phyloP scores from a whole-genome alignment of 768 basidiomycete species.

The Boletus bicolor region DNA sequence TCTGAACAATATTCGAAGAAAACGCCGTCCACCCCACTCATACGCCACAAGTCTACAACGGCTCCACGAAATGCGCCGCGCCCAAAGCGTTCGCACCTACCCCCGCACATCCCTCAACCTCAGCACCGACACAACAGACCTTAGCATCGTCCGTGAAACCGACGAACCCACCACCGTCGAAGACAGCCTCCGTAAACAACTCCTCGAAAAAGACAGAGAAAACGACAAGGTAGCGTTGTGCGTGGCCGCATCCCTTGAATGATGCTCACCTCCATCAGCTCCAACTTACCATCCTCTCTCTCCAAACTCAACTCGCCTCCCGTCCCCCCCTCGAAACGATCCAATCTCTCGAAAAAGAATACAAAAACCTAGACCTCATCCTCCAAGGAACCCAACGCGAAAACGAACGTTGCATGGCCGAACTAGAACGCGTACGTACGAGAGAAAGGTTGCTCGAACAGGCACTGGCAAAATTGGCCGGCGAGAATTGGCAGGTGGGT shows the following conservation, averaged over 20 bases:
- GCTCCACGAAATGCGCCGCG: slow-evolving; percentile 41
- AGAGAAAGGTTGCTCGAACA: slow-evolving; percentile 76
- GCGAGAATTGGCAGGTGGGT: slow-evolving; percentile 80
- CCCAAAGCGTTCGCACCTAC: slow-evolving; percentile 61
- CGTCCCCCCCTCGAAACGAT: slow-evolving; percentile 68
- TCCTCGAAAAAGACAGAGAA: slow-evolving; percentile 67
- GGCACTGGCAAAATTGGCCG: slow-evolving; percentile 65
- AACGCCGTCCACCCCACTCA: too few relatives aligned
- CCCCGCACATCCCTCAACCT: slow-evolving; percentile 47
- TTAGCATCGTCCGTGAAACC: slow-evolving; percentile 56
- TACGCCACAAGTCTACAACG: too few relatives aligned
- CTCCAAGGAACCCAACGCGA: slow-evolving; percentile 80
- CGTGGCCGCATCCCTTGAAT: neutral
- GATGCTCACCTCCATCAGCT: slow-evolving; percentile 39
- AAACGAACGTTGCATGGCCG: slow-evolving; percentile 82
- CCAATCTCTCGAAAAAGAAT: slow-evolving; percentile 67
- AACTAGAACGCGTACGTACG: slow-evolving; percentile 66
- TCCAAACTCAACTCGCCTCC: slow-evolving; percentile 63
- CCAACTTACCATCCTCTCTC: slow-evolving; percentile 54
- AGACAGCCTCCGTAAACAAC: slow-evolving; percentile 58
- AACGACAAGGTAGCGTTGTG: slow-evolving; percentile 53
- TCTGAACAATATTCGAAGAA: too few relatives aligned
- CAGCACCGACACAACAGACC: slow-evolving; percentile 43
- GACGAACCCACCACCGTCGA: slow-evolving; percentile 49
- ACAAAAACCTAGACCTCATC: slow-evolving; percentile 70